Evolutionary conservation across 306 rosid species (phyloP), one percentile per base, ranked within the genome.

Genomic region (Cucumis sativus): DNA sequence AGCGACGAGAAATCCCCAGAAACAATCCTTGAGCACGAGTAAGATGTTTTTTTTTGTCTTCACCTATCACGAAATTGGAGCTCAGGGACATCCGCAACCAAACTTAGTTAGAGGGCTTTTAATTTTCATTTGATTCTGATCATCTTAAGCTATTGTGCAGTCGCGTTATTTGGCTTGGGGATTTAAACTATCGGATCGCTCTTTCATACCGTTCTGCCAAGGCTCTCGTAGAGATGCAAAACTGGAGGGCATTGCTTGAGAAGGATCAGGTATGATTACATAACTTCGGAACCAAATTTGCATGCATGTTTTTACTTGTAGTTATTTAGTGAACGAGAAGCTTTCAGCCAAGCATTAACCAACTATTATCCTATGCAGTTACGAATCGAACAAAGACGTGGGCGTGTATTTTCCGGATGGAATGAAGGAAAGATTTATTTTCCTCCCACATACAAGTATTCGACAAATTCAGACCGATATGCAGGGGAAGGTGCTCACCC

Each of bases 81-180:
- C 66, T 60, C 37, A 28, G n/a, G 14, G 68, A 62, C 40, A 28
- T 30, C 40, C 14, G 68, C 68, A 49, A 40, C 54, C 8, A 21
- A 39, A 39, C n/a, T n/a, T 37, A 17, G 16, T 37, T 66, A 21
- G 51, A 51, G 23, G 61, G 62, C 76, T 28, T 47, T 28, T 72
- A 37, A 6, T 67, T 37, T 4, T 68, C 25, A 63, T 47, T 47
- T 47, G 54, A 43, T 63, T 63, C 58, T 65, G 15, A 77, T 25
- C 8, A 28, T n/a, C 33, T 14, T 21, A 43, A 45, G n/a, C 40
- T 79, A 74, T 66, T 23, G 21, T 82, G 58, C 69, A 96, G 99
- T 89, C 98, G 98, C 43, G 83, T 92, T 33, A 92, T 96, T 79
- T 96, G 99, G 99, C 99, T 96, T 59, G 99, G 99, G 84, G 99